A percentile compares a stretch with the other conserved stretches of the same genome.
These are phyloP conservation scores for Coniochaeta sp. DNA, from an alignment of 2,329 filamentous ascomycete species.

Conservation along the genomic window DNA sequence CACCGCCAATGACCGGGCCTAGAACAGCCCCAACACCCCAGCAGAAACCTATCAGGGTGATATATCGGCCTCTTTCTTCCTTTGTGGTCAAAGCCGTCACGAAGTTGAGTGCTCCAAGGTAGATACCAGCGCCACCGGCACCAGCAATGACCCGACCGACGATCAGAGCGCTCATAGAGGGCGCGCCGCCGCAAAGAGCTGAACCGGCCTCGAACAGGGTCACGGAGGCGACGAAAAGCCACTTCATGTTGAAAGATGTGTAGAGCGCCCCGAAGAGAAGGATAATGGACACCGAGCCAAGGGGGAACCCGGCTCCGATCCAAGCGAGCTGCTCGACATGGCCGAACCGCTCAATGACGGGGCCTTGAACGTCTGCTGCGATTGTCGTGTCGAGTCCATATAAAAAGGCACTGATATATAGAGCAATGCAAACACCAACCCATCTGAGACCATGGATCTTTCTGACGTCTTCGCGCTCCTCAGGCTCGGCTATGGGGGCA, in stretches of 20 bases:
- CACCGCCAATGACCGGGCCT: slow-evolving; percentile 27
- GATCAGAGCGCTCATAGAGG: slow-evolving; percentile 18
- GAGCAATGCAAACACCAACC: slow-evolving; percentile 15
- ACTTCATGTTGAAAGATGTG: slow-evolving; percentile 11
- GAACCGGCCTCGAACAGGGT: slow-evolving; percentile 22
- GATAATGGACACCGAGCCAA: slow-evolving; percentile 19
- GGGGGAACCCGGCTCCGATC: slow-evolving; percentile 27
- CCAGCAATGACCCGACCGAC: slow-evolving; percentile 23
- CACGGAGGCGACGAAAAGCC: slow-evolving; percentile 13
- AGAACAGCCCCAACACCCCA: slow-evolving; percentile 30
- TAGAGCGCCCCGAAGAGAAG: slow-evolving; percentile 2
- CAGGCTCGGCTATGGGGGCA: not conserved
- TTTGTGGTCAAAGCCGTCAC: slow-evolving; percentile 19
- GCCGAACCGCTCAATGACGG: slow-evolving; percentile 26
- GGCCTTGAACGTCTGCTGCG: slow-evolving; percentile 32
- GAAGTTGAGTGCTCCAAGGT: slow-evolving; percentile 20
- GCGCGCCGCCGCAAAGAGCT: slow-evolving; percentile 18
- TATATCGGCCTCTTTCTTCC: slow-evolving; percentile 23
- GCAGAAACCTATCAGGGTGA: slow-evolving; percentile 17
- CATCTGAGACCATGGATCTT: slow-evolving; percentile 13
- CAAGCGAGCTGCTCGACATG: slow-evolving; percentile 30
- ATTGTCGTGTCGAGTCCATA: slow-evolving; percentile 33
- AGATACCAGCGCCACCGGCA: slow-evolving; percentile 21
- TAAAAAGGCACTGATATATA: slow-evolving; percentile 20
- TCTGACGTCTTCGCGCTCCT: not conserved